These are phyloP conservation scores for Eucalyptus pauciflora DNA, from an alignment of 345 rosid species.

Conservation along the genomic window DNA sequence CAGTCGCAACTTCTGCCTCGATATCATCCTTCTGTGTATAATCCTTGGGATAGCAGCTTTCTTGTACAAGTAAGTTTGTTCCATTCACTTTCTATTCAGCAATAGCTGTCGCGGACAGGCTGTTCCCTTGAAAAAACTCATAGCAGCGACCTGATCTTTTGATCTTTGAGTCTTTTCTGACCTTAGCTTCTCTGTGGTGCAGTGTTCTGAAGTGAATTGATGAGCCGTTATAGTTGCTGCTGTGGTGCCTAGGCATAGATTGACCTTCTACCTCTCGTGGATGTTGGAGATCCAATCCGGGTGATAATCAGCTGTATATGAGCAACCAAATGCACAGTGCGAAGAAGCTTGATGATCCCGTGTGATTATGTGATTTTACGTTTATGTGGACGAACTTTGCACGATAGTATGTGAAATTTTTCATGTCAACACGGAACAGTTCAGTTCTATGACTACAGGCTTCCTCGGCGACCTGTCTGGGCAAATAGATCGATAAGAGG, in stretches of 20 bases:
- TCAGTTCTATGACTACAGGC: background rate
- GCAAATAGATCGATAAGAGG: background rate
- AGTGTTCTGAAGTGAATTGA: background rate
- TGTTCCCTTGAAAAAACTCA: background rate
- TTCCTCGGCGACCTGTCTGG: background rate
- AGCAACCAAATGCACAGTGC: background rate
- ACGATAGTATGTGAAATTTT: background rate
- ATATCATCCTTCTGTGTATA: constrained; percentile 67
- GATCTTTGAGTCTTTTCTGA: background rate
- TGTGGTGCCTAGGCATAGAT: background rate
- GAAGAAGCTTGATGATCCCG: background rate
- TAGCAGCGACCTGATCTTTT: background rate
- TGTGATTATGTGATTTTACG: background rate
- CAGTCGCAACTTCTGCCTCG: constrained; percentile 88
- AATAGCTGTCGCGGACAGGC: background rate
- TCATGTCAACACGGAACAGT: background rate
- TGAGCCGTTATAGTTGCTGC: background rate
- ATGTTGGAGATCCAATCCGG: background rate
- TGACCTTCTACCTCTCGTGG: background rate
- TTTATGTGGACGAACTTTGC: background rate
- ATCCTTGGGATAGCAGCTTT: constrained; percentile 82
- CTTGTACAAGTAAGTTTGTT: constrained; percentile 63
- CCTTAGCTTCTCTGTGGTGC: background rate
- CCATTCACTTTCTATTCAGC: background rate
- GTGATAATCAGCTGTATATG: background rate